phyloP scores from a whole-genome alignment of 495 filamentous ascomycete species.

The Trichoderma reesei region DNA sequence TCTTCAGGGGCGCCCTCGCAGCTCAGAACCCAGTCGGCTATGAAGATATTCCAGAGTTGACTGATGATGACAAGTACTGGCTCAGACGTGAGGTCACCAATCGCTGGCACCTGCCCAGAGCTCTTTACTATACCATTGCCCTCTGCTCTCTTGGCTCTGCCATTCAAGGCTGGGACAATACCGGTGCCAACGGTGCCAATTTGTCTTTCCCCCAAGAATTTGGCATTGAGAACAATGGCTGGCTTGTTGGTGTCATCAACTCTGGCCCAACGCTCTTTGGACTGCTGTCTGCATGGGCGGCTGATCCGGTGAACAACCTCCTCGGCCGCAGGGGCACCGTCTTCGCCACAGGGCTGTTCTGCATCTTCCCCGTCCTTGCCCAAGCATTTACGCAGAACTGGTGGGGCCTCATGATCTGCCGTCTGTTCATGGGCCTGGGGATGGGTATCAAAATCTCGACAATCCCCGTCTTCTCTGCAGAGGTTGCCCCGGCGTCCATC shows the following conservation, averaged over 20 bases:
- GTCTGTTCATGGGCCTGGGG: conserved; percentile 24
- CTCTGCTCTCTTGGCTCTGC: conserved; percentile 33
- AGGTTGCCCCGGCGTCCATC: conserved; percentile 47
- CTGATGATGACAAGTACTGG: conserved; percentile 33
- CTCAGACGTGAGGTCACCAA: conserved; percentile 41
- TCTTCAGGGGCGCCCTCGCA: conserved; percentile 43
- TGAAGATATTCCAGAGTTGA: conserved; percentile 33
- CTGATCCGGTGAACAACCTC: conserved; percentile 46
- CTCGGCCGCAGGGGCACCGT: conserved; percentile 51
- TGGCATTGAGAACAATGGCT: conserved; percentile 11
- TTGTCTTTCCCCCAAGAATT: conserved; percentile 15
- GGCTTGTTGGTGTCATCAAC: neutral
- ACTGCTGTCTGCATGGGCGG: conserved; percentile 40
- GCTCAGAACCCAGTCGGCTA: conserved; percentile 26
- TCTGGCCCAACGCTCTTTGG: conserved; percentile 20
- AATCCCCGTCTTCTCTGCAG: conserved; percentile 49
- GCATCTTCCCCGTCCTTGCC: conserved; percentile 47
- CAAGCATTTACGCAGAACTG: conserved; percentile 17
- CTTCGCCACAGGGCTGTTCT: conserved; percentile 36
- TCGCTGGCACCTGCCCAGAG: conserved; percentile 47
- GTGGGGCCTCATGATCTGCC: conserved; percentile 16
- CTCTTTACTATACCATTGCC: conserved; percentile 45
- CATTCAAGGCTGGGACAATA: conserved; percentile 27
- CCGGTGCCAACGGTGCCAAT: conserved; percentile 31
- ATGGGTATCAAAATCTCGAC: conserved; percentile 52